Conservation (phyloP, 768 basidiomycete species). For the Filobasidium floriforme region DNA sequence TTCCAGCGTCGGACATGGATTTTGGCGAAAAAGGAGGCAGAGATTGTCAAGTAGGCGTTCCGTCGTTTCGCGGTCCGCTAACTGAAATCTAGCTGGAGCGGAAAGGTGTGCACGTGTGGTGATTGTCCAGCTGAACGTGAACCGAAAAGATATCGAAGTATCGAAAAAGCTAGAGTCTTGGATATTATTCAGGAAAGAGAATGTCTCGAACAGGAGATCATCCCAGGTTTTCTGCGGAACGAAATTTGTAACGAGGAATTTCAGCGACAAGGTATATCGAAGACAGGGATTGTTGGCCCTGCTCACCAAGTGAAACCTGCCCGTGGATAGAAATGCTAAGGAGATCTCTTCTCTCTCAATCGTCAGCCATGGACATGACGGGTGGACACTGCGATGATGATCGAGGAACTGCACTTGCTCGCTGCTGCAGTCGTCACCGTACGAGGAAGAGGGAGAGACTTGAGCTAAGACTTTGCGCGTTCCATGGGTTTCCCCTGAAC, state of each 20-base stretch:
- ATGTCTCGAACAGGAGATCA: slow-evolving; percentile 1
- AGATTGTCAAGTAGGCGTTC: too few species aligned
- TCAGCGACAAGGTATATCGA: neutral
- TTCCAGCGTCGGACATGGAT: slow-evolving; percentile 6
- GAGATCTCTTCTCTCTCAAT: too few species aligned
- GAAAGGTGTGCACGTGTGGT: too few species aligned
- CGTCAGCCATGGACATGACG: too few species aligned
- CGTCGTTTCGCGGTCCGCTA: too few species aligned
- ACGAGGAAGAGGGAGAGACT: too few species aligned
- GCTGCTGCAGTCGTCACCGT: too few species aligned
- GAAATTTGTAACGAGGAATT: neutral
- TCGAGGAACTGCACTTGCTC: too few species aligned
- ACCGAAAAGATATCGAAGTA: neutral
- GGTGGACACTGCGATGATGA: too few species aligned
- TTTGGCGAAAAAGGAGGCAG: neutral
- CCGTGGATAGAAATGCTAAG: too few species aligned
- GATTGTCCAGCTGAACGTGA: neutral
- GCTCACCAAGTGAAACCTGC: too few species aligned
- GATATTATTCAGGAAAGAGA: neutral
- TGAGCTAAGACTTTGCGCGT: neutral
- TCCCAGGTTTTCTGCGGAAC: neutral
- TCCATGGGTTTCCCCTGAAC: neutral
- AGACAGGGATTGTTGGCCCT: too few species aligned
- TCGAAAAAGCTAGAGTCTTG: neutral
- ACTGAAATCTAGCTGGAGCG: neutral